A percentile compares a stretch with the other conserved stretches of the same genome.
These are phyloP conservation scores for Gossypium anomalum DNA, from an alignment of 345 rosid species.

Conservation along the genomic window DNA sequence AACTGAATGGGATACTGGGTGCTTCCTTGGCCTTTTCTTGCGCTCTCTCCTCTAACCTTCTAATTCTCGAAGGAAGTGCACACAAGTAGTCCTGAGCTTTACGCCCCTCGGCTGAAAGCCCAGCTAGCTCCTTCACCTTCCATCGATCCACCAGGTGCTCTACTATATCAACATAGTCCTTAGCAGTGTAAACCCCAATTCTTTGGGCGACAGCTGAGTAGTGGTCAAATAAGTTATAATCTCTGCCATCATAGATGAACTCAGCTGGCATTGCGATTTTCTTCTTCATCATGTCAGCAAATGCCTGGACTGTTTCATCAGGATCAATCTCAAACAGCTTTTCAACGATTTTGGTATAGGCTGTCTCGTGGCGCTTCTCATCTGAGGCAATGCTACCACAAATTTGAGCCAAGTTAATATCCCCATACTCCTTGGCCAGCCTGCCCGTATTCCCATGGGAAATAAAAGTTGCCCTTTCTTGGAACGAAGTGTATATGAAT, in stretches of 20 bases:
- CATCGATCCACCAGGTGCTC: conserved; percentile 79
- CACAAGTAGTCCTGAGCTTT: conserved; percentile 86
- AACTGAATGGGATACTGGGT: conserved; percentile 61
- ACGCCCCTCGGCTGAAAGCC: conserved; percentile 74
- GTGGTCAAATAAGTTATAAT: conserved; percentile 67
- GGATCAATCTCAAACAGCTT: conserved; percentile 89
- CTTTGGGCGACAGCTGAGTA: conserved; percentile 82
- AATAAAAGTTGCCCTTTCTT: conserved; percentile 92
- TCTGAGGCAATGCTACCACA: conserved; percentile 87
- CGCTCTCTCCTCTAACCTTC: conserved; percentile 66
- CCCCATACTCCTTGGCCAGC: conserved; percentile 79
- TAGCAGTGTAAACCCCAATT: conserved; percentile 78
- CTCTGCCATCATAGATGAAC: conserved; percentile 72
- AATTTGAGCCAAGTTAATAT: conserved; percentile 69
- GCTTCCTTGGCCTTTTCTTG: conserved; percentile 51
- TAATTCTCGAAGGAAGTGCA: conserved; percentile 57
- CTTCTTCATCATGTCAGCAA: conserved; percentile 95
- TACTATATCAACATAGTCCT: conserved; percentile 78
- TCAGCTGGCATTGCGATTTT: conserved; percentile 94
- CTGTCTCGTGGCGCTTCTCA: conserved; percentile 92
- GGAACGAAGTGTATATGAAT: conserved; percentile 86
- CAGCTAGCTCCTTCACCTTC: conserved; percentile 56
- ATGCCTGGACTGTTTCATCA: conserved; percentile 59
- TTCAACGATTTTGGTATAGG: conserved; percentile 80
- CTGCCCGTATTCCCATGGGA: conserved; percentile 94